These are phyloP conservation scores for Wolfiporia cocos DNA, from an alignment of 1,284 basidiomycete genomes.

Conservation along the genomic window DNA sequence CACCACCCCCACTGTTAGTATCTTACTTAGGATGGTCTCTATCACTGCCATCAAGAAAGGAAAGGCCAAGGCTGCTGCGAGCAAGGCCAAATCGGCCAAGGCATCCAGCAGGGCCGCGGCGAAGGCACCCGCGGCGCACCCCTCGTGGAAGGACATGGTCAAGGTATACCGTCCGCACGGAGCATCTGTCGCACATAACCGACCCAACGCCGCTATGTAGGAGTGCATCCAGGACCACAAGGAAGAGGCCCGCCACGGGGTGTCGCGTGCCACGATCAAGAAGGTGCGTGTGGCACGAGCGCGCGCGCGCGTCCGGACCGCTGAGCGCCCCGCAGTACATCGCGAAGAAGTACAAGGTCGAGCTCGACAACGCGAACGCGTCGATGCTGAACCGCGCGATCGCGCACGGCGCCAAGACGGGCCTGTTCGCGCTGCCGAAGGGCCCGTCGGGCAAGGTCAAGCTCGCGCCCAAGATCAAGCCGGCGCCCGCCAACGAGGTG, in stretches of 20 bases:
- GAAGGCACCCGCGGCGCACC: constrained; percentile 37
- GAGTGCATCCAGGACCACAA: constrained; percentile 76
- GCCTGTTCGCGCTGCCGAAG: constrained; percentile 81
- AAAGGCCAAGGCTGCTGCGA: constrained; percentile 7
- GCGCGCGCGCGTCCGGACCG: too few relatives aligned
- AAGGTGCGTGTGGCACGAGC: constrained; percentile 60
- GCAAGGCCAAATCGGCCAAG: constrained; percentile 11
- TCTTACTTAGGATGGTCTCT: constrained; percentile 15
- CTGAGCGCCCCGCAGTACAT: too few relatives aligned
- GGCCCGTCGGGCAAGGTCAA: constrained; percentile 43
- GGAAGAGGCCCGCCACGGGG: constrained; percentile 76
- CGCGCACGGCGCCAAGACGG: constrained; percentile 71
- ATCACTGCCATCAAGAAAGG: constrained; percentile 13
- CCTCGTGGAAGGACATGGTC: constrained; percentile 75
- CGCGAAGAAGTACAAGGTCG: constrained; percentile 73
- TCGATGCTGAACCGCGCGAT: constrained; percentile 82
- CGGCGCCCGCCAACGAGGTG: constrained; percentile 59
- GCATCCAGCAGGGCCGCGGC: constrained; percentile 19
- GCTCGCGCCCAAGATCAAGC: constrained; percentile 42
- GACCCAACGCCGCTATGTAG: constrained; percentile 32
- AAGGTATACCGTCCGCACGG: constrained; percentile 41
- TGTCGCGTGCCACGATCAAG: constrained; percentile 89
- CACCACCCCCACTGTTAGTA: constrained; percentile 6
- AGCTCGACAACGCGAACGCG: constrained; percentile 69
- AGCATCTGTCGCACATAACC: constrained; percentile 11